Percentiles rank a stretch among this genome's conserved stretches.
Conservation (phyloP, 257 asterid species). For the Salvia miltiorrhiza region DNA sequence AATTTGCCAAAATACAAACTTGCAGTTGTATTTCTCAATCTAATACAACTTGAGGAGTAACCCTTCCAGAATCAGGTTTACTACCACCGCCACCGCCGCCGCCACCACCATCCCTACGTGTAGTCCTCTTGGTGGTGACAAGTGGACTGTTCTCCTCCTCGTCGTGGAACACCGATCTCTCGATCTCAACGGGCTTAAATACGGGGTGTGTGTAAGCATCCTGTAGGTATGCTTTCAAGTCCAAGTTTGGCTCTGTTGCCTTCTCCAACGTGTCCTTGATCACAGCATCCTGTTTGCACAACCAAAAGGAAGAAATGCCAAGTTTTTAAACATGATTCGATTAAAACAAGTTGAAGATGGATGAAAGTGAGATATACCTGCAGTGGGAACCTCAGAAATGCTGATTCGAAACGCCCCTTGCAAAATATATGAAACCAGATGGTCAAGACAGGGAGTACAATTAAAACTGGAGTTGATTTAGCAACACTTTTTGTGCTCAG, state of each 20-base stretch:
- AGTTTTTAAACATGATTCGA: neutral
- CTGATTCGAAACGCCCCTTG: conserved; percentile 82
- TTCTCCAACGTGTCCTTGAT: conserved; percentile 64
- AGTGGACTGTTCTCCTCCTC: conserved; percentile 58
- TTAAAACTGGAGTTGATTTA: conserved; percentile 60
- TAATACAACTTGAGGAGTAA: conserved; percentile 28
- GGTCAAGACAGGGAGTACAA: conserved; percentile 74
- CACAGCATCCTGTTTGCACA: conserved; percentile 56
- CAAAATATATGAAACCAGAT: conserved; percentile 82
- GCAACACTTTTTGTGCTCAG: conserved; percentile 66
- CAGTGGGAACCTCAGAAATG: conserved; percentile 69
- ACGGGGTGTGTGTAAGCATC: conserved; percentile 66
- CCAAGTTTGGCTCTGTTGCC: conserved; percentile 64
- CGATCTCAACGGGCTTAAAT: conserved; percentile 41
- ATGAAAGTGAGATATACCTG: conserved; percentile 48
- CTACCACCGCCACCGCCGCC: conserved; percentile 20
- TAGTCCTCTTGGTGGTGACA: conserved; percentile 55
- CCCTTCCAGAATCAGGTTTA: conserved; percentile 31
- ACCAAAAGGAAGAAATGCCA: neutral
- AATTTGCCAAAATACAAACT: neutral
- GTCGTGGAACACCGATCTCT: conserved; percentile 23
- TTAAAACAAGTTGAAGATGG: neutral
- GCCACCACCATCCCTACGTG: conserved; percentile 27
- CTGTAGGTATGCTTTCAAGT: conserved; percentile 54
- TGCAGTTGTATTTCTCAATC: neutral